A percentile compares a stretch with the other conserved stretches of the same genome.
Evolutionary conservation across 1,139 yeast genomes (phyloP).

Genomic region (Yamadazyma trypodendri): DNA sequence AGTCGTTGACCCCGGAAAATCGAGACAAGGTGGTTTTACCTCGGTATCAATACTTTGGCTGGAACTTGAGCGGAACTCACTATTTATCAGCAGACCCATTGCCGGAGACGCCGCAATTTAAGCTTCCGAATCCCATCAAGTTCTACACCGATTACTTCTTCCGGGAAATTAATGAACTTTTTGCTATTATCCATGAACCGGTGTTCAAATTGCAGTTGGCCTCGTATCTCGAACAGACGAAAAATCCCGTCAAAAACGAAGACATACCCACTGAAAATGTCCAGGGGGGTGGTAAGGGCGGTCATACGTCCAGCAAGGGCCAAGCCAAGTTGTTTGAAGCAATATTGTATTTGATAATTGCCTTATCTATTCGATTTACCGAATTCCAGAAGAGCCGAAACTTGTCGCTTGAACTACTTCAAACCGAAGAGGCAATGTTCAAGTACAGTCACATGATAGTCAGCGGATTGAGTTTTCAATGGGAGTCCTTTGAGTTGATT

Average conservation of each 20-base stretch:
- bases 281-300: not conserved
- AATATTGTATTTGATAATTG: slow-evolving; percentile 48
- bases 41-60: slow-evolving; percentile 60
- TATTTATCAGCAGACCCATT: slow-evolving; percentile 43
- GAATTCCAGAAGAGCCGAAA: slow-evolving; percentile 46
- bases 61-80: slow-evolving; percentile 64
- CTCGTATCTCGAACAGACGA: slow-evolving; percentile 27
- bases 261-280: not conserved
- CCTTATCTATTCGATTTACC: slow-evolving; percentile 51
- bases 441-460: slow-evolving; percentile 49
- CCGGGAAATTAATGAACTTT: slow-evolving; percentile 53
- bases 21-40: slow-evolving; percentile 46
- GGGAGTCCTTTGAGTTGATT: slow-evolving; percentile 66
- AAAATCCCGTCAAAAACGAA: slow-evolving; percentile 23
- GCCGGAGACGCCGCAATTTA: slow-evolving; percentile 33
- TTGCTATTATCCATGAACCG: slow-evolving; percentile 52
- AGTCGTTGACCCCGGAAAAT: slow-evolving; percentile 37
- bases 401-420: slow-evolving; percentile 27
- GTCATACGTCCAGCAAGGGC: slow-evolving; percentile 13
- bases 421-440: slow-evolving; percentile 53
- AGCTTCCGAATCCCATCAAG: slow-evolving; percentile 15
- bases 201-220: slow-evolving; percentile 53
- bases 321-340: slow-evolving; percentile 50
- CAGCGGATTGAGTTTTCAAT: slow-evolving; percentile 54
- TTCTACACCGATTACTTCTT: slow-evolving; percentile 43